Base-by-base conservation (phyloP, 202 grass and related monocot species). In the Schoenoplectus triqueter region DNA sequence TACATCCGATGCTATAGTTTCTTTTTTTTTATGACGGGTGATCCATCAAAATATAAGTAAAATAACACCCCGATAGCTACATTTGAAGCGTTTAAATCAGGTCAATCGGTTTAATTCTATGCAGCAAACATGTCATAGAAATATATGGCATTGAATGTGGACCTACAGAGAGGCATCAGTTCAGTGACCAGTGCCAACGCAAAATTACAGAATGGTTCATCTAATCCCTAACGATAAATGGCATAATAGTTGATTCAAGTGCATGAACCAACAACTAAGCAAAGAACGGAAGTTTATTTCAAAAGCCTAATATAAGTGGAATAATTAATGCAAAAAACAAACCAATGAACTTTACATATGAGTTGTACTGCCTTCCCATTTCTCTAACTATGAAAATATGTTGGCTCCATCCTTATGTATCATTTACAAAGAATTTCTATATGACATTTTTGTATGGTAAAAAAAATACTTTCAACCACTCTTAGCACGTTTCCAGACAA, bases 401-500 rank as follows among this genome's bases (percentile, higher is more conserved):
- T 85, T 77, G 6, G 66, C 46, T 55, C 6, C 54, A 49, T 44
- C 17, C 52, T 22, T 60, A 2, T 40, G 17, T 85, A 50, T 65
- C 83, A 59, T 75, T 78, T 85, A 76, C 50, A 75, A 62, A 14
- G 39, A 48, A 10, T 47, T 64, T 78, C 69, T 63, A 6, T 67
- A 69, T 8, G 80, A 6, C 41, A 83, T 65, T 46, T 83, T 57
- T 61, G 75, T 55, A 75, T 44, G 31, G 54, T 61, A 45, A 41
- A 44, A 31, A 59, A 52, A 47, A 56, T 63, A 3, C 0, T 74
- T 81, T 85, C 86, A 97, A 80, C 56, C 85, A 69, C 57, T 69
- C 54, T 94, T 89, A 45, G 93, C 86, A 60, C 96, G 82, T 82
- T 96, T 99, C 96, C 96, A 99, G 74, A 99, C 90, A 85, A 99